Evolutionary conservation across 441 rosid species (phyloP), one percentile per base, ranked within the genome.

Genomic region (Eutrema salsugineum): DNA sequence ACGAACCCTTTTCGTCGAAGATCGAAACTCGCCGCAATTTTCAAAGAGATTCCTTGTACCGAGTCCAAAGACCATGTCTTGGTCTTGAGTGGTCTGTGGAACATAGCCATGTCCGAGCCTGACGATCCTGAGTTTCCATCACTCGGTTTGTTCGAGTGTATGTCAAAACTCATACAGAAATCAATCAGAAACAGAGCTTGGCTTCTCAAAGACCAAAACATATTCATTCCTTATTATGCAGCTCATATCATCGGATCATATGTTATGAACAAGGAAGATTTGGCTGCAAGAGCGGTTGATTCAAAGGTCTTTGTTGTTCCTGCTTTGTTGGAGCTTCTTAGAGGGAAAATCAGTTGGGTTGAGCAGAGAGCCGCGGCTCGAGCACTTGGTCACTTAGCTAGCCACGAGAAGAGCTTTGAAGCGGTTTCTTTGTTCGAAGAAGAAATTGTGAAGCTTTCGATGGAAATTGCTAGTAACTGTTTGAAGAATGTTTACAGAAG

Each of bases 351-450:
- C 70, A 87, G 91, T 63, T 93, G 97, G 97, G 94, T 88, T 58
- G 97, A 93, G 84, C 97, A 89, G 71, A 32, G 94, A 78, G 97
- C 87, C 3, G 96, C 96, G 3, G 89, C 91, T 44, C 79, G 93
- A 33, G 91, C 91, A 24, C 79, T 89, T 24, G 91, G 91, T 40
- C 93, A 91, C 39, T 50, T 93, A 22, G 93, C 90, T 2, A 86
- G 91, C 79, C 86, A 91, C 68, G 85, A 78, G 10, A 75, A 35
- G 73, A 81, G 88, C 7, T 88, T 91, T 40, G 80, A 84, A 79
- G 91, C 77, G 1, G 66, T 89, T 60, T 82, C 84, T 8, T 71
- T 74, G 38, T 80, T 82, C 49, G 87, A 86, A 75, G 86, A 49
- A 5, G 91, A 89, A 54, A 77, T 88, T 8, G 67, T 85, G 68